Evolutionary conservation across 73 alveolate genomes (phyloP), one percentile per base, ranked within the genome.

Genomic region (Paramecium caudatum): DNA sequence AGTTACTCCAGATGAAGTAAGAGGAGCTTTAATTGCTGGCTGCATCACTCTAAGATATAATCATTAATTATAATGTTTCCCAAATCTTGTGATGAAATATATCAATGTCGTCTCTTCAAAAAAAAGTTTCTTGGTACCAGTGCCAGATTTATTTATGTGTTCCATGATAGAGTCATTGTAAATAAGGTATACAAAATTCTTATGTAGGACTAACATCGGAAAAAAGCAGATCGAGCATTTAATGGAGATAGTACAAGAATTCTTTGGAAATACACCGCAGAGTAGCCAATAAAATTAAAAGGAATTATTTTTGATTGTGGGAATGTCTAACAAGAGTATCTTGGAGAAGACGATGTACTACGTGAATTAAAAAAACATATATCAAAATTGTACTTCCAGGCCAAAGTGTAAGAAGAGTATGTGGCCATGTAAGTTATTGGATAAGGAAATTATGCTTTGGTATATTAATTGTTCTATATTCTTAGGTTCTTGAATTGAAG

Each of bases 81-180:
- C 32, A 74, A 74, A 74, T 74, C 88, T 74, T 74, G 46, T 74
- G 88, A 74, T 74, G 70, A 74, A 74, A 39, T 74, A 39, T 74
- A 27, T 74, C 45, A 74, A 27, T 74, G 69, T 45, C 13, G 68
- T 10, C 62, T 74, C 17, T 15, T 19, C 61, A 74, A 74, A 43
- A 41, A 41, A 37, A 36, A 36, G 69, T 74, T 74, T 13, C 55
- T 69, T 36, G 88, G 86, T 17, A 17, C 17, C 15, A 15, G 45
- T 10, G 48, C n/a, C 6, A 13, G 65, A 5, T 69, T 34, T 37
- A 5, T 69, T 23, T 69, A 37, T 69, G 16, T 69, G 8, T 36
- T 34, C 25, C 63, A 3, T 12, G 45, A 23, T 23, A 0, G 4
- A 0, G 62, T 69, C 63, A 39, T 69, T 17, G 25, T 16, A 10